Evolutionary conservation across 1,139 yeast species (phyloP).

Genomic region (Protomyces inundatus): DNA sequence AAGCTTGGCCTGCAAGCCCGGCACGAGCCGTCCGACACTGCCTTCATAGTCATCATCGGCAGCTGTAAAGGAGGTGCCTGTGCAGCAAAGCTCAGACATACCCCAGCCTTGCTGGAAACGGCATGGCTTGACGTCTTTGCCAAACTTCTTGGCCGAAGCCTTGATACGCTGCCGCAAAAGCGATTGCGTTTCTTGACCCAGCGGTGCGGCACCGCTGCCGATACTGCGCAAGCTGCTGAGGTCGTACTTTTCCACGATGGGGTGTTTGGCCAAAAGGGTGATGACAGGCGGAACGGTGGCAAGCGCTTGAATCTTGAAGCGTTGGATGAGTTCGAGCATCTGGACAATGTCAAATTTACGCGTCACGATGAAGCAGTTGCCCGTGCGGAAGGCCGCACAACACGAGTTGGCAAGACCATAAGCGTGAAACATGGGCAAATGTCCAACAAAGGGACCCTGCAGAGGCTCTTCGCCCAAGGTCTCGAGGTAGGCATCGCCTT

Average conservation of each 20-base stretch:
- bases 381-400: conserved; percentile 33
- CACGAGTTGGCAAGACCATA: conserved; percentile 38
- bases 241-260: conserved; percentile 38
- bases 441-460: conserved; percentile 19
- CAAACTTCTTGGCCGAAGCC: neutral
- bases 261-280: conserved; percentile 41
- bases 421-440: conserved; percentile 42
- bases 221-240: conserved; percentile 32
- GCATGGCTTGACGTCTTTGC: neutral
- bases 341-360: conserved; percentile 38
- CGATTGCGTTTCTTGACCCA: conserved; percentile 29
- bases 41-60: conserved; percentile 33
- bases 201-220: conserved; percentile 43
- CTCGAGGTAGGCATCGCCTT: conserved; percentile 5
- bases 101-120: conserved; percentile 27
- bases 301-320: conserved; percentile 36
- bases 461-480: neutral
- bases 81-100: conserved; percentile 25
- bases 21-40: conserved; percentile 47
- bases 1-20: conserved; percentile 47
- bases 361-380: conserved; percentile 37
- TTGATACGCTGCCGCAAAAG: conserved; percentile 9
- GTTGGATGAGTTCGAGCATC: conserved; percentile 35
- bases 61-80: conserved; percentile 33
- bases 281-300: conserved; percentile 42